Evolutionary conservation across 2,329 filamentous ascomycete species (phyloP).

Genomic region (Orbilia oligospora): DNA sequence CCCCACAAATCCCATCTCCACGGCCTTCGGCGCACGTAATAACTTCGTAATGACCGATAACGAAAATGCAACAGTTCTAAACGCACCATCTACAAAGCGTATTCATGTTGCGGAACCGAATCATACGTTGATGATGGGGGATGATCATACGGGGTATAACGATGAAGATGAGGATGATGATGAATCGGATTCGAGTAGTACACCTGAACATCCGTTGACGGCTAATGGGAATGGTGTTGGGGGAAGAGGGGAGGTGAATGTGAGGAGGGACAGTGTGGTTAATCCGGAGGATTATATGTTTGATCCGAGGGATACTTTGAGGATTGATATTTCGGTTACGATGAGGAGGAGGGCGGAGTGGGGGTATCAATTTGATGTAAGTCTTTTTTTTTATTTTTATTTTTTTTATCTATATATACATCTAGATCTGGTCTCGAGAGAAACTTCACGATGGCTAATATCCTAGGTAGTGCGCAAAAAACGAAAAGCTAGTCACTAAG

Average conservation of each 20-base stretch:
- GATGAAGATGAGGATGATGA: slow-evolving; percentile 58
- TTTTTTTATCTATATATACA: too few species aligned
- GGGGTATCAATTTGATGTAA: slow-evolving; percentile 63
- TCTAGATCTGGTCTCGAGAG: slow-evolving; percentile 43
- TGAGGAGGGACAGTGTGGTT: slow-evolving; percentile 45
- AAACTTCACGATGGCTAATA: slow-evolving; percentile 67
- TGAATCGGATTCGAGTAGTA: slow-evolving; percentile 34
- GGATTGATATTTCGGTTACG: slow-evolving; percentile 64
- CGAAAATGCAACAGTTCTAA: slow-evolving; percentile 38
- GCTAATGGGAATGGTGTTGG: background rate
- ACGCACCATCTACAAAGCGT: slow-evolving; percentile 56
- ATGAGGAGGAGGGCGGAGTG: slow-evolving; percentile 63
- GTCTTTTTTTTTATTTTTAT: slow-evolving; percentile 43
- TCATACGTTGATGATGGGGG: slow-evolving; percentile 39
- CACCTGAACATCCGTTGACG: slow-evolving; percentile 31
- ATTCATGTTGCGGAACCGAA: slow-evolving; percentile 59
- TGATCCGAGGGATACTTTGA: slow-evolving; percentile 62
- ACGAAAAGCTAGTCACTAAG: slow-evolving; percentile 58
- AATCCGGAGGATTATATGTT: slow-evolving; percentile 63
- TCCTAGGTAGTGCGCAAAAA: slow-evolving; percentile 48
- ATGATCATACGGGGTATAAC: slow-evolving; percentile 44
- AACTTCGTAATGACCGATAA: slow-evolving; percentile 55
- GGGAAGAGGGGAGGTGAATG: background rate
- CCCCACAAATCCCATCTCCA: slow-evolving; percentile 45
- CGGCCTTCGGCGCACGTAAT: slow-evolving; percentile 52